Evolutionary conservation across 805 yeast genomes (phyloP), one percentile per base, ranked within the genome.

Genomic region (Naumovozyma castellii): DNA sequence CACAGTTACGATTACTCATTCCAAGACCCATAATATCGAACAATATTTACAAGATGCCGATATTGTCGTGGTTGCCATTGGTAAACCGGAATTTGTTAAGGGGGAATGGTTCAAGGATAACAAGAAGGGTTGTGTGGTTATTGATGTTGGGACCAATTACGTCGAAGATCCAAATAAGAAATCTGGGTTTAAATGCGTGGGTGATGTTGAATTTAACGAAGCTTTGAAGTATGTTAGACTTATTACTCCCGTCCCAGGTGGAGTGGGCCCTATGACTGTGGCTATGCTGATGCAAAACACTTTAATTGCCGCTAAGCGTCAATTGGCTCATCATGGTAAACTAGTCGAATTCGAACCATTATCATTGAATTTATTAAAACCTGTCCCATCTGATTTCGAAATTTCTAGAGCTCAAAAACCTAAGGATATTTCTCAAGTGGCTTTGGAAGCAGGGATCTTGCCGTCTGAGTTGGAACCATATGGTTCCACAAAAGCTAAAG

Each of bases 201-300:
- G 94, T 43, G 94, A 84, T 56, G 85, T 78, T 42, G 85, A 81
- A 42, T 81, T 69, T 48, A 76, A 70, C 36, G 63, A 71, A 29
- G 76, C 80, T 41, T 41, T 46, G 9, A 49, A 58, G 31, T 42
- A 53, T 29, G 59, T 64, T 31, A 63, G 66, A 38, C 69, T 71
- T 51, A 68, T 83, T 47, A 84, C 94, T n/a, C 94, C 94, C 8
- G 94, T 84, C 43, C 94, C 94, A 38, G 94, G 94, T 59, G 94
- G 94, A 49, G 94, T 84, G 47, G 94, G 94, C 38, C 94, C 94
- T 56, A 84, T 84, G 94, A 84, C 94, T 12, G 90, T 84, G 35
- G 92, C 92, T 19, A 79, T 80, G 76, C 67, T 84, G 41, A 74
- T 81, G 59, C 77, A 76, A 48, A 84, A 84, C 58, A 87, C 83